A percentile compares a stretch with the other conserved stretches of the same genome.
Evolutionary conservation across 768 basidiomycete genomes (phyloP).

Genomic region (Termitomyces sp.): DNA sequence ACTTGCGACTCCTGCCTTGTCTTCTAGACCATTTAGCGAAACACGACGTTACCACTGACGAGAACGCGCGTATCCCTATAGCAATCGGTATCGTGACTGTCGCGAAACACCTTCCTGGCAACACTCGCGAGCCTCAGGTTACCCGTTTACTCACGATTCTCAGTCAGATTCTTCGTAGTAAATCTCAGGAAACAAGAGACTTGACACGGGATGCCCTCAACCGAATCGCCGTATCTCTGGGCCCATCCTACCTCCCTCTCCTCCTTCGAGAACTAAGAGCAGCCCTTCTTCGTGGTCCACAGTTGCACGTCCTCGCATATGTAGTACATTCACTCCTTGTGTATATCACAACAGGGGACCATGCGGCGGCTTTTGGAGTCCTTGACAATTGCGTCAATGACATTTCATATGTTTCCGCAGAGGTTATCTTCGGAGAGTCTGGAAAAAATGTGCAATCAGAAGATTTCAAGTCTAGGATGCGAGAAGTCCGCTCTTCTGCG

Average conservation of each 20-base stretch:
- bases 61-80: slow-evolving; percentile 82
- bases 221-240: slow-evolving; percentile 70
- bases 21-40: slow-evolving; percentile 80
- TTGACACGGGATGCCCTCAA: slow-evolving; percentile 77
- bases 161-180: slow-evolving; percentile 87
- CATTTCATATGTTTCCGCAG: slow-evolving; percentile 74
- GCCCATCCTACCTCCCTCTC: slow-evolving; percentile 65
- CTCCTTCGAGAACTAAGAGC: slow-evolving; percentile 77
- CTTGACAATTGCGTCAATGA: slow-evolving; percentile 78
- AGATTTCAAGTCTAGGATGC: slow-evolving; percentile 92
- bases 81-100: slow-evolving; percentile 84
- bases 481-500: slow-evolving; percentile 80
- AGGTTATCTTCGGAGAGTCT: slow-evolving; percentile 92
- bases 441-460: slow-evolving; percentile 83
- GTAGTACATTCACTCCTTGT: slow-evolving; percentile 76
- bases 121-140: slow-evolving; percentile 61
- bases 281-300: slow-evolving; percentile 86
- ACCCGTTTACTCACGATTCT: slow-evolving; percentile 75
- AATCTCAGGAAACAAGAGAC: slow-evolving; percentile 89
- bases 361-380: slow-evolving; percentile 45
- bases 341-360: slow-evolving; percentile 65
- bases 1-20: slow-evolving; percentile 67
- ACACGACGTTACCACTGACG: slow-evolving; percentile 72
- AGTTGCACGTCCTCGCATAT: slow-evolving; percentile 88
- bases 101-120: slow-evolving; percentile 69